Conservation (phyloP, 768 basidiomycete genomes). For the Suillus decipiens region DNA sequence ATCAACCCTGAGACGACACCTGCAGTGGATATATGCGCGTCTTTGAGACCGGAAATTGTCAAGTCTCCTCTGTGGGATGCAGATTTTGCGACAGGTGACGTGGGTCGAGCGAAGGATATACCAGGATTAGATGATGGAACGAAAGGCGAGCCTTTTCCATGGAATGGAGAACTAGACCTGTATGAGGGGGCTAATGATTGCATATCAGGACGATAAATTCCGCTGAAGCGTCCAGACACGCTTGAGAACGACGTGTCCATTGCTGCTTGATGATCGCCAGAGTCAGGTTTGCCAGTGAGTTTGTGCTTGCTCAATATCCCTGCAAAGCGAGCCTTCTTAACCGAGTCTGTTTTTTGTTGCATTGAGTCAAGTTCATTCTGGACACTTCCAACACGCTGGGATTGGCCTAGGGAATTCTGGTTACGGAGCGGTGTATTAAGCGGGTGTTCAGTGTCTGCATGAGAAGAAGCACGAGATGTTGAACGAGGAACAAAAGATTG, state of each 20-base stretch:
- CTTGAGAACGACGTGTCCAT: not conserved
- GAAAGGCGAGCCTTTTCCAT: slow-evolving; percentile 1
- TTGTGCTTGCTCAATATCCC: not conserved
- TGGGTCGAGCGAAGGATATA: not conserved
- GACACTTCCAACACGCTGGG: not conserved
- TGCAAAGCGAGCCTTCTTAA: slow-evolving; percentile 2
- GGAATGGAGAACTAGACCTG: not conserved
- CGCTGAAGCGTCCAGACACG: not conserved
- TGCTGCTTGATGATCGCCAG: not conserved
- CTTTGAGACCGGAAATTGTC: slow-evolving; percentile 2
- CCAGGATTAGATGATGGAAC: not conserved
- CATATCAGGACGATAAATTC: not conserved
- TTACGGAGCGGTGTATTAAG: slow-evolving; percentile 3
- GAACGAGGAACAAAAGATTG: slow-evolving; percentile 8
- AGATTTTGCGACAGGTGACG: not conserved
- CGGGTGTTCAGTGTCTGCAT: not conserved
- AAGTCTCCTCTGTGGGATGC: slow-evolving; percentile 1
- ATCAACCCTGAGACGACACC: slow-evolving; percentile 4
- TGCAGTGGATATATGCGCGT: slow-evolving; percentile 7
- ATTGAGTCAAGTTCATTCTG: not conserved
- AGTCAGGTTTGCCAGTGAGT: not conserved
- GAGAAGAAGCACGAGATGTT: slow-evolving; percentile 5
- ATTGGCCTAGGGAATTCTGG: slow-evolving; percentile 1
- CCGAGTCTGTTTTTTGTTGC: not conserved
- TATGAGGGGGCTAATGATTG: not conserved